Evolutionary conservation across 2,329 filamentous ascomycete species (phyloP).

Genomic region (Colletotrichum tabaci): DNA sequence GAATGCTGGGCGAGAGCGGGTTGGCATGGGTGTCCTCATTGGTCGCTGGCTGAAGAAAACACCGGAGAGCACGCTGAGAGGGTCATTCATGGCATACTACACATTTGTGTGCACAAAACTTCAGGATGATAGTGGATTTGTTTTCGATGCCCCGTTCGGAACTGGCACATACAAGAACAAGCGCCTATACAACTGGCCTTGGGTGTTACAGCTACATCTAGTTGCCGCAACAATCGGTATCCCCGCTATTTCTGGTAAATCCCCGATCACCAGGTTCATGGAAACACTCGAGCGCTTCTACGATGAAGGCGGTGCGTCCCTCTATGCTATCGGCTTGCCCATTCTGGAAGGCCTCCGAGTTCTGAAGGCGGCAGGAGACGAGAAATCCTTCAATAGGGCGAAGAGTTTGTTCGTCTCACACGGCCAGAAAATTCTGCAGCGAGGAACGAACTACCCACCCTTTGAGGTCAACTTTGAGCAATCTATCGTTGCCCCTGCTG

Average conservation of each 20-base stretch:
- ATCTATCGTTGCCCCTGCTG: conserved; percentile 40
- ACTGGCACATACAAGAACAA: conserved; percentile 8
- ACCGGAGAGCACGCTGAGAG: neutral
- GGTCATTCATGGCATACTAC: conserved; percentile 31
- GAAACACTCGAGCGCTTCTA: conserved; percentile 36
- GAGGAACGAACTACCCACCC: conserved; percentile 29
- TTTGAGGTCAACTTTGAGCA: conserved; percentile 42
- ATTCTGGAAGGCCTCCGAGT: conserved; percentile 26
- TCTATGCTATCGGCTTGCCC: conserved; percentile 38
- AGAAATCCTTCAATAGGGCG: neutral
- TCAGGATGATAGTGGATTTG: conserved; percentile 26
- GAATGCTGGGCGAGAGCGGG: conserved; percentile 38
- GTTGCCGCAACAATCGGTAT: conserved; percentile 28
- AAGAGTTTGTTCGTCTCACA: conserved; percentile 14
- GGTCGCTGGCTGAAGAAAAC: conserved; percentile 34
- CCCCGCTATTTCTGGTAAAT: conserved; percentile 20
- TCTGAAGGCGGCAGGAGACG: conserved; percentile 2
- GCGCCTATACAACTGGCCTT: conserved; percentile 39
- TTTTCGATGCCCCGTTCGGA: conserved; percentile 27
- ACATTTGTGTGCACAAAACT: conserved; percentile 37
- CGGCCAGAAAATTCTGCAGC: conserved; percentile 13
- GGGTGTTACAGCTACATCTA: conserved; percentile 37
- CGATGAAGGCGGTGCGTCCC: conserved; percentile 28
- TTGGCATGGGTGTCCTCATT: conserved; percentile 37
- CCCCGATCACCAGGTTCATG: conserved; percentile 24